Conservation (phyloP, 2,329 filamentous ascomycete species). For the Alternaria viburni region DNA sequence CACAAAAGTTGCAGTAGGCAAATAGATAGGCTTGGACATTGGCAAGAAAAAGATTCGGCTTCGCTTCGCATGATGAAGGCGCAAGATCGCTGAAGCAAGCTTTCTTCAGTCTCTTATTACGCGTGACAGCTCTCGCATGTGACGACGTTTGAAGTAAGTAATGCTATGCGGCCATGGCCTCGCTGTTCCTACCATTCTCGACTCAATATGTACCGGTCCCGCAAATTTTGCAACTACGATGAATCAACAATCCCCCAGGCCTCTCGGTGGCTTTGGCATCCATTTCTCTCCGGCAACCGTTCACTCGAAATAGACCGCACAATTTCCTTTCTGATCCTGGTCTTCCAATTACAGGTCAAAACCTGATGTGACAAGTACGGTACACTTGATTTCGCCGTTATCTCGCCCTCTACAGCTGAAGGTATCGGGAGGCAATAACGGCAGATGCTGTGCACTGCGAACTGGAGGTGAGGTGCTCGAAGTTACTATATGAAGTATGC, state of each 20-base stretch:
- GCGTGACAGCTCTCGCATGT: neutral
- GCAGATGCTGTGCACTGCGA: neutral
- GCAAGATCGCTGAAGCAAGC: neutral
- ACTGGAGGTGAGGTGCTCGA: neutral
- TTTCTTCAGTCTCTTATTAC: neutral
- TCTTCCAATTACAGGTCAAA: constrained; percentile 2
- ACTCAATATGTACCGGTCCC: neutral
- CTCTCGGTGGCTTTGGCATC: neutral
- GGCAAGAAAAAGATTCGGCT: neutral
- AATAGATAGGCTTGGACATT: neutral
- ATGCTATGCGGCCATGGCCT: no score
- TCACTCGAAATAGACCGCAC: constrained; percentile 8
- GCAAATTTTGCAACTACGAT: neutral
- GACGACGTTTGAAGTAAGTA: neutral
- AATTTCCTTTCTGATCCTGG: constrained; percentile 13
- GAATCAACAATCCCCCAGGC: neutral
- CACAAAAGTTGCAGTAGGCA: neutral
- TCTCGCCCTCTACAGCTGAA: neutral
- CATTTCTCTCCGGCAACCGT: constrained; percentile 11
- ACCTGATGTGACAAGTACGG: constrained; percentile 14
- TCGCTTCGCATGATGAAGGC: neutral
- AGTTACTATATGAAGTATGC: neutral
- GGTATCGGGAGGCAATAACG: neutral
- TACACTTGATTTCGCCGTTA: constrained; percentile 17
- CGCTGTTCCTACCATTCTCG: neutral